A percentile compares a stretch with the other conserved stretches of the same genome.
Evolutionary conservation across 2,329 filamentous ascomycete species (phyloP).

Genomic region (Neopestalotiopsis sp.): DNA sequence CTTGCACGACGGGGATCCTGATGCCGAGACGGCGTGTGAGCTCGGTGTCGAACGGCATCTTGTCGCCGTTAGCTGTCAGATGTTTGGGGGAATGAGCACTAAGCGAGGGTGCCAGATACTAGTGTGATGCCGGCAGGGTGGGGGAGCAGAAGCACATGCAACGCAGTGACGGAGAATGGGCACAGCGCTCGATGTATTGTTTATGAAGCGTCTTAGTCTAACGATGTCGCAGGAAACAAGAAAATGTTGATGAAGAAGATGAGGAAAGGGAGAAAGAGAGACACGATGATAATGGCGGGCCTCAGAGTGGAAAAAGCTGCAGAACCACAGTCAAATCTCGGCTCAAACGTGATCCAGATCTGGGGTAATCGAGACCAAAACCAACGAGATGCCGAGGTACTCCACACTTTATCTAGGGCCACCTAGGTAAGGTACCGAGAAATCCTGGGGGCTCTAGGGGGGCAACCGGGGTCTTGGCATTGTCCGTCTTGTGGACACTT

Average conservation of each 20-base stretch:
- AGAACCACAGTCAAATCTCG: background rate
- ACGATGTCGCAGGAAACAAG: background rate
- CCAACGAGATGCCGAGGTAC: conserved; percentile 1
- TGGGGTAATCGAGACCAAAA: conserved; percentile 2
- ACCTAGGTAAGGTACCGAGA: background rate
- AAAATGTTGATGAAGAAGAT: background rate
- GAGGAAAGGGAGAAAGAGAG: background rate
- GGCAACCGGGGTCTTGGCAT: background rate
- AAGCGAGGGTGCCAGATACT: background rate
- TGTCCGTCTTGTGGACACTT: background rate
- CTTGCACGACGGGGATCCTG: conserved; percentile 76
- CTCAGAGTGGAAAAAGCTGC: background rate
- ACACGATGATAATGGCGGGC: background rate
- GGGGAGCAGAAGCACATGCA: background rate
- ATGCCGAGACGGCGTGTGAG: conserved; percentile 64
- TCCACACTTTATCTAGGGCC: conserved; percentile 1
- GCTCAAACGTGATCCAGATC: background rate
- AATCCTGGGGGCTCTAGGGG: background rate
- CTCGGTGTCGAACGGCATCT: conserved; percentile 63
- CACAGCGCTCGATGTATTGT: background rate
- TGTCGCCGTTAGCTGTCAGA: conserved; percentile 20
- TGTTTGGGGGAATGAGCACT: background rate
- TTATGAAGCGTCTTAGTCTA: background rate
- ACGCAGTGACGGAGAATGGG: background rate
- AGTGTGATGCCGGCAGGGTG: background rate